Conservation (phyloP, 257 asterid species). For the Nicotiana otophora region DNA sequence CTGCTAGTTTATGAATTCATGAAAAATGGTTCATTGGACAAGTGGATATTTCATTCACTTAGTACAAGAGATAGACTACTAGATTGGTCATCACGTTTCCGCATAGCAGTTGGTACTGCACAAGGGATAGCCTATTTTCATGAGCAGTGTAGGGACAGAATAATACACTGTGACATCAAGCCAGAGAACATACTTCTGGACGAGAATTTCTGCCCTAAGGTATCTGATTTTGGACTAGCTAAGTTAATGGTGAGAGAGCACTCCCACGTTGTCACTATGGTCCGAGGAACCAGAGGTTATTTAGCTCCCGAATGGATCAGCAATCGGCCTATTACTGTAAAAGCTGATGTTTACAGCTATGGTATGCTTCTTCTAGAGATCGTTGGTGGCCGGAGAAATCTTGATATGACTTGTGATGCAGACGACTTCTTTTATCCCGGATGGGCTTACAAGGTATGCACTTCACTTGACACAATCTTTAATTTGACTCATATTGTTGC, state of each 20-base stretch:
- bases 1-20: conserved; percentile 82
- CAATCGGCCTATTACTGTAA: conserved; percentile 79
- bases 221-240: conserved; percentile 87
- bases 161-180: conserved; percentile 83
- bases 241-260: conserved; percentile 91
- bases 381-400: conserved; percentile 79
- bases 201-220: conserved; percentile 68
- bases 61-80: conserved; percentile 34
- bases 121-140: conserved; percentile 88
- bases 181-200: conserved; percentile 84
- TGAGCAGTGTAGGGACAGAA: conserved; percentile 77
- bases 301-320: conserved; percentile 88
- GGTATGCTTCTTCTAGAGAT: conserved; percentile 92
- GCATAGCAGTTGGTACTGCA: conserved; percentile 72
- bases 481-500: background rate
- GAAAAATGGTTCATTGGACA: conserved; percentile 82
- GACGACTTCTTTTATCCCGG: conserved; percentile 87
- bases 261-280: conserved; percentile 76
- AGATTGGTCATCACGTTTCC: conserved; percentile 76
- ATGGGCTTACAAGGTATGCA: conserved; percentile 94
- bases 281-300: conserved; percentile 84
- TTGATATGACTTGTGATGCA: conserved; percentile 68
- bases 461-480: background rate
- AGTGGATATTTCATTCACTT: conserved; percentile 70
- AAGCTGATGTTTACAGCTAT: conserved; percentile 87